Evolutionary conservation across 306 rosid species (phyloP).

Genomic region (Fragaria vesca): DNA sequence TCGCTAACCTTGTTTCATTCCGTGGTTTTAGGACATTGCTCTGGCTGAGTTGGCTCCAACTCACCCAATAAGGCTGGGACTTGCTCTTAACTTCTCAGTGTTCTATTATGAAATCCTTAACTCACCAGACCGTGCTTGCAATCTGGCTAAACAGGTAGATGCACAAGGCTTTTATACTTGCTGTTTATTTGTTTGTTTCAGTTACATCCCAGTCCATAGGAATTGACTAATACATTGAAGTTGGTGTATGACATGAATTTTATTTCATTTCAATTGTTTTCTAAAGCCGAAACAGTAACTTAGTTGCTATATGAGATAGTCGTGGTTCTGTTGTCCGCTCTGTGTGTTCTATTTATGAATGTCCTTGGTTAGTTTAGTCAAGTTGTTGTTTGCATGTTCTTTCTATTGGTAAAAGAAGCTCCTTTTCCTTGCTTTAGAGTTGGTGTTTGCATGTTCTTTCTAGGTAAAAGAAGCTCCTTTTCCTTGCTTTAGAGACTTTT

Average conservation of each 20-base stretch:
- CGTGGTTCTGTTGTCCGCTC: neutral
- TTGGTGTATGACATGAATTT: neutral
- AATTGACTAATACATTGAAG: neutral
- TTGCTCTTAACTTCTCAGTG: conserved; percentile 95
- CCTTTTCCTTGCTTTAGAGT: neutral
- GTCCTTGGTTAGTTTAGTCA: neutral
- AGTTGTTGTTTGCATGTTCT: neutral
- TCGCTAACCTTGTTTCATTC: conserved; percentile 10
- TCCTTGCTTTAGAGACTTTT: neutral
- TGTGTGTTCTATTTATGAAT: neutral
- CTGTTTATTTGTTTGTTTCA: neutral
- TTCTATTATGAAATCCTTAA: conserved; percentile 94
- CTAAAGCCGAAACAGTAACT: neutral
- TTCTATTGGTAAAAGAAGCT: neutral
- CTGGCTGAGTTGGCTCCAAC: conserved; percentile 76
- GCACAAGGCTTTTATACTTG: neutral
- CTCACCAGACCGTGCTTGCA: conserved; percentile 97
- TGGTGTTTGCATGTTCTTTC: neutral
- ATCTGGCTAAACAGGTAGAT: conserved; percentile 84
- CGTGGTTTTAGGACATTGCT: conserved; percentile 72
- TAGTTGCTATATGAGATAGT: neutral
- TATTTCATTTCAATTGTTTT: neutral
- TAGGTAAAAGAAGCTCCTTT: neutral
- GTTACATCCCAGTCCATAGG: neutral
- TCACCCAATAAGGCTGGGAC: conserved; percentile 96